Percentiles rank a stretch among this genome's conserved stretches.
Conservation (phyloP, 257 asterid genomes). For the Scutellaria baicalensis region DNA sequence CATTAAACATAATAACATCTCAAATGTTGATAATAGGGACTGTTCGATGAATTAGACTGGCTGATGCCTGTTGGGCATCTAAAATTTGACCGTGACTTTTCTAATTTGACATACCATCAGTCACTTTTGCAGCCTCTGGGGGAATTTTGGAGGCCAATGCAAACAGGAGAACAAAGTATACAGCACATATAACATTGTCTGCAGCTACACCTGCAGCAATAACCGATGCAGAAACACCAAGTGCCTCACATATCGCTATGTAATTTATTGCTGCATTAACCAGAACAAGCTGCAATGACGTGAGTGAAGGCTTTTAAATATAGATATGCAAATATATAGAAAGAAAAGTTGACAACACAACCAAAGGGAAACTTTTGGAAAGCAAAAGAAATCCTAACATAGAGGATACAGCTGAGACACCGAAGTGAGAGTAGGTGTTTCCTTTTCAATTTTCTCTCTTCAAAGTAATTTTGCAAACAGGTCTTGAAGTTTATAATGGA, state of each 20-base stretch:
- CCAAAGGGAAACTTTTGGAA: neutral
- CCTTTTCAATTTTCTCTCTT: neutral
- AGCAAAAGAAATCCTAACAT: neutral
- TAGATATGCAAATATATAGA: neutral
- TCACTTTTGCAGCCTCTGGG: conserved; percentile 40
- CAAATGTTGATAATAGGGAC: neutral
- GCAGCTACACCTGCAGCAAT: conserved; percentile 90
- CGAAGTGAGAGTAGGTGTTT: neutral
- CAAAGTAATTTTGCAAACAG: neutral
- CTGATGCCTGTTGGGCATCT: neutral
- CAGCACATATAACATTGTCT: conserved; percentile 74
- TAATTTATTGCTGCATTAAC: conserved; percentile 71
- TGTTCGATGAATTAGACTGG: neutral
- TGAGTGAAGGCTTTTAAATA: neutral
- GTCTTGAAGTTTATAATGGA: neutral
- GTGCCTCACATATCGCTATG: conserved; percentile 75
- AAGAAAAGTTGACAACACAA: neutral
- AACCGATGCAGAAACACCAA: conserved; percentile 63
- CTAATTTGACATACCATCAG: conserved; percentile 26
- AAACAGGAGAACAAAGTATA: conserved; percentile 62
- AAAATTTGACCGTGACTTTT: neutral
- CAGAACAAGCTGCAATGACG: conserved; percentile 10
- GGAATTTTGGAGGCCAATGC: conserved; percentile 73
- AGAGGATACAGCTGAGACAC: neutral
- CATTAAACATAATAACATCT: neutral